Percentiles rank a stretch among this genome's conserved stretches.
These are phyloP conservation scores for Primulina tabacum DNA, from an alignment of 257 asterid genomes.

Conservation along the genomic window DNA sequence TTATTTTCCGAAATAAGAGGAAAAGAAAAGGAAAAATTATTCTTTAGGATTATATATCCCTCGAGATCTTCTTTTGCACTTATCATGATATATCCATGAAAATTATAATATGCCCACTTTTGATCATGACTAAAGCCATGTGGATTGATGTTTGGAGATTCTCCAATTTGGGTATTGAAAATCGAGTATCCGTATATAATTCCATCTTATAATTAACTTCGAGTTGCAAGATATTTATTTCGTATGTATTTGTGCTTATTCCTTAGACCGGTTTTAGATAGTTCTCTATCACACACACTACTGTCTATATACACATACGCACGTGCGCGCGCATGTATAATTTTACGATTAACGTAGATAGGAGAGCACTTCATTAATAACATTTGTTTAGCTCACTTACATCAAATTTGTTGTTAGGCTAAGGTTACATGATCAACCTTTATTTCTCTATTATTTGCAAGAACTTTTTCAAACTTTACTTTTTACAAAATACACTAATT, in stretches of 20 bases:
- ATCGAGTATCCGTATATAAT: too few species aligned
- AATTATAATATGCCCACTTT: not conserved
- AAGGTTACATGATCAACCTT: not conserved
- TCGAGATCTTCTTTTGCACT: slow-evolving; percentile 36
- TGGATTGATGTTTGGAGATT: not conserved
- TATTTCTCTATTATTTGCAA: not conserved
- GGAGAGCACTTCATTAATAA: too few species aligned
- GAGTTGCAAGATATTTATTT: too few species aligned
- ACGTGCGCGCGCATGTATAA: too few species aligned
- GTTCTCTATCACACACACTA: too few species aligned
- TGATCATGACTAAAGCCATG: not conserved
- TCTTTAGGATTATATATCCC: slow-evolving; percentile 31
- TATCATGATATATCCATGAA: slow-evolving; percentile 38
- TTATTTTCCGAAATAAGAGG: slow-evolving; percentile 11
- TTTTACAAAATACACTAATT: not conserved
- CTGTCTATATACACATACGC: too few species aligned
- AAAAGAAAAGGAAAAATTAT: slow-evolving; percentile 19
- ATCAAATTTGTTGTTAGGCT: too few species aligned
- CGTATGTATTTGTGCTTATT: too few species aligned
- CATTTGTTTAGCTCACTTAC: too few species aligned
- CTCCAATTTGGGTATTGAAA: not conserved
- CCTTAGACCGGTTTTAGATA: too few species aligned
- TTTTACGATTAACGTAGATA: too few species aligned
- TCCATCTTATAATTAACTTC: too few species aligned
- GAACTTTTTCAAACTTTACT: not conserved